Conservation (phyloP, 805 yeast species). For the Saccharomyces cerevisiae region DNA sequence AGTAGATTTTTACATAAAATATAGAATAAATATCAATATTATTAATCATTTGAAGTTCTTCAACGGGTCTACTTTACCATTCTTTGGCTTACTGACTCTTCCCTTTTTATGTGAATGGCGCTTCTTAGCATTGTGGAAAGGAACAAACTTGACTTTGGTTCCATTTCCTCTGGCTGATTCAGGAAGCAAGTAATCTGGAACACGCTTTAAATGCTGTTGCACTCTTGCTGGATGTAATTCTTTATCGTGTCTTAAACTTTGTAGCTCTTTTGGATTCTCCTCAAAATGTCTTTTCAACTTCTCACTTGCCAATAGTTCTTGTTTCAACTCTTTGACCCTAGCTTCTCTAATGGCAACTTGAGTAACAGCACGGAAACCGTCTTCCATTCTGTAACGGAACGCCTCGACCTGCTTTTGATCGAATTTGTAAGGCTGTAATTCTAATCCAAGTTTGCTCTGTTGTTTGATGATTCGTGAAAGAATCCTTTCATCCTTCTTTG, state of each 20-base stretch:
- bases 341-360: constrained; percentile 87
- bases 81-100: constrained; percentile 38
- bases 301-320: constrained; percentile 80
- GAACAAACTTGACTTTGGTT: constrained; percentile 59
- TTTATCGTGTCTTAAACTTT: constrained; percentile 82
- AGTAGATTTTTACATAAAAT: background rate
- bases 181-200: constrained; percentile 87
- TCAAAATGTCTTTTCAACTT: constrained; percentile 90
- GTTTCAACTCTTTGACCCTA: constrained; percentile 76
- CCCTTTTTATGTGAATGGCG: constrained; percentile 20
- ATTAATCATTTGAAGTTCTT: constrained; percentile 40
- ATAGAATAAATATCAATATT: background rate
- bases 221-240: constrained; percentile 75
- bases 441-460: constrained; percentile 65
- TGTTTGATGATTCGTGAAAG: constrained; percentile 66
- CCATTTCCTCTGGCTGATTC: constrained; percentile 55
- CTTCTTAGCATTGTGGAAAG: constrained; percentile 47
- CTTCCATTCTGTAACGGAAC: constrained; percentile 93
- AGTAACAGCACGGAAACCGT: constrained; percentile 93
- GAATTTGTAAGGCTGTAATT: constrained; percentile 79
- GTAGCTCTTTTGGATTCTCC: constrained; percentile 92
- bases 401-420: constrained; percentile 90
- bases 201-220: constrained; percentile 80
- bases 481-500: constrained; percentile 81
- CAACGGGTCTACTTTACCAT: constrained; percentile 54